These are phyloP conservation scores for Vaccinium corymbosum DNA, from an alignment of 148 eudicot species.

Conservation along the genomic window DNA sequence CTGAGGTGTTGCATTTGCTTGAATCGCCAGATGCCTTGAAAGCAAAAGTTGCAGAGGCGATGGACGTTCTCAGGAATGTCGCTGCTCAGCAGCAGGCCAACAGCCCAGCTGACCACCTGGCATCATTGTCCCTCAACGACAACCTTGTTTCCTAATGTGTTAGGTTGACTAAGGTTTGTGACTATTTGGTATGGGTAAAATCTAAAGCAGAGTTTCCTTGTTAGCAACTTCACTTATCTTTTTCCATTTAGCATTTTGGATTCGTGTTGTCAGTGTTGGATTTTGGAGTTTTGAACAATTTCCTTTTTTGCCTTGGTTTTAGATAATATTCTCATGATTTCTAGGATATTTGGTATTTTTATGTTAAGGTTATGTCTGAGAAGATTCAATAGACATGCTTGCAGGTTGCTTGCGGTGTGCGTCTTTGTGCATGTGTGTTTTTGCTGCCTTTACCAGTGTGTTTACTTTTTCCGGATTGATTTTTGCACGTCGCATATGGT, in stretches of 20 bases:
- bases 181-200: background rate
- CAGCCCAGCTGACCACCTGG: slow-evolving; percentile 55
- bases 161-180: background rate
- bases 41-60: slow-evolving; percentile 75
- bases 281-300: background rate
- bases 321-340: background rate
- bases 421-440: background rate
- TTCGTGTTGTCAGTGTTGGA: background rate
- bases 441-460: background rate
- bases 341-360: background rate
- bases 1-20: slow-evolving; percentile 66
- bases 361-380: background rate
- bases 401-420: background rate
- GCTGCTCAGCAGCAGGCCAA: slow-evolving; percentile 40
- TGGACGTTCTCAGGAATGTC: slow-evolving; percentile 68
- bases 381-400: background rate
- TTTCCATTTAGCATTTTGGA: background rate
- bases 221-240: background rate
- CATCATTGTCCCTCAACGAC: slow-evolving; percentile 56
- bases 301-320: background rate
- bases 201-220: background rate
- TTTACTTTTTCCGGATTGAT: background rate
- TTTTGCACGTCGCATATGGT: background rate
- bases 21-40: slow-evolving; percentile 70
- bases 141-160: slow-evolving; percentile 28